Conservation (phyloP, 169 alveolate genomes). For the Cryptosporidium parvum region DNA sequence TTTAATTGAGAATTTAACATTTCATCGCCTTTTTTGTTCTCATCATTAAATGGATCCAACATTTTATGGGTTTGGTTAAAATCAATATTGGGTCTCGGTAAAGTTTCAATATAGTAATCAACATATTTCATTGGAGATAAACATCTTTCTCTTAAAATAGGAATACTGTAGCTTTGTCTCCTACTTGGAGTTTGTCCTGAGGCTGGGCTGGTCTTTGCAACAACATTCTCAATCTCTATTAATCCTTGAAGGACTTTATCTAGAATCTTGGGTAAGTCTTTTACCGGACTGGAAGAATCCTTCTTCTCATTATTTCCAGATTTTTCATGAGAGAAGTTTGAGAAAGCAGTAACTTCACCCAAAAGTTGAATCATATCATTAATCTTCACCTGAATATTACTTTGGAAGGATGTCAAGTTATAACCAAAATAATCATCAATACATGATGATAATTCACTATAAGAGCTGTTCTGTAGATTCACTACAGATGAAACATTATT, state of each 20-base stretch:
- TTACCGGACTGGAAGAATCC: neutral
- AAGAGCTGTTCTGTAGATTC: conserved; percentile 30
- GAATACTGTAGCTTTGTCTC: conserved; percentile 18
- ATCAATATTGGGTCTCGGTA: conserved; percentile 49
- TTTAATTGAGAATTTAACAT: neutral
- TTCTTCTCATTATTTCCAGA: neutral
- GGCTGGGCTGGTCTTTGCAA: neutral
- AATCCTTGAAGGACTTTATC: neutral
- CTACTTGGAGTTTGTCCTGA: conserved; percentile 52
- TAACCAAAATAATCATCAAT: conserved; percentile 25
- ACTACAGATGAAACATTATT: conserved; percentile 27
- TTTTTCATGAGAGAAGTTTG: neutral
- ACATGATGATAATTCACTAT: conserved; percentile 35
- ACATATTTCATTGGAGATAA: conserved; percentile 62
- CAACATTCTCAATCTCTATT: conserved; percentile 17
- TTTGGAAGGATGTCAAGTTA: neutral
- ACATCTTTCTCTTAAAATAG: conserved; percentile 34
- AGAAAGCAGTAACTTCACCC: neutral
- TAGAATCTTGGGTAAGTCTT: neutral
- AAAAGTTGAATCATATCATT: neutral
- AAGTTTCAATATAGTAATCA: conserved; percentile 20
- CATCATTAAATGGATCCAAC: conserved; percentile 42
- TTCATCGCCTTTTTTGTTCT: neutral
- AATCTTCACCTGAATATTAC: neutral
- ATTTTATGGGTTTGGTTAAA: conserved; percentile 45